These are phyloP conservation scores for Toxoplasma gondii DNA, from an alignment of 169 alveolate genomes.

Conservation along the genomic window DNA sequence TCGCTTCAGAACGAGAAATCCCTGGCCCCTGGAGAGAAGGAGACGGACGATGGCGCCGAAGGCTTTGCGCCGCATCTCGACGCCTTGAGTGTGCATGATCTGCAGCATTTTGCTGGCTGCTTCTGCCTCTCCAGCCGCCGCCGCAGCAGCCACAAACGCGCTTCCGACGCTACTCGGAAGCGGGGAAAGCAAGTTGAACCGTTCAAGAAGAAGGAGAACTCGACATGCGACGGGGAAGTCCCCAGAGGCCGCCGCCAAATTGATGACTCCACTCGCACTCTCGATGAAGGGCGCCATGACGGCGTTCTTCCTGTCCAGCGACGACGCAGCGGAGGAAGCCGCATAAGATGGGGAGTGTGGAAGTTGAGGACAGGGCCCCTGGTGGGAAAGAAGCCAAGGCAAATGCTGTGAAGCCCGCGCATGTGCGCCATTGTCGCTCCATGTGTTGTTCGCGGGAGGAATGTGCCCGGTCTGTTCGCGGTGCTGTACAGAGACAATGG, in stretches of 20 bases:
- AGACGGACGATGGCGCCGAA: not conserved
- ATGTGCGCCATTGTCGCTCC: too few relatives aligned
- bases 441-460: too few relatives aligned
- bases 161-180: not conserved
- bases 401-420: too few relatives aligned
- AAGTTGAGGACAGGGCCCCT: not conserved
- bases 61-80: not conserved
- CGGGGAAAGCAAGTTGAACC: not conserved
- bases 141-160: not conserved
- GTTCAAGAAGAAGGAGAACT: not conserved
- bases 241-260: not conserved
- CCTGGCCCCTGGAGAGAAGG: not conserved
- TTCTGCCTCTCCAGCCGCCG: not conserved
- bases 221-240: not conserved
- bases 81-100: not conserved
- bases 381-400: not conserved
- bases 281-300: not conserved
- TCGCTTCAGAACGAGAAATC: not conserved
- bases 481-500: not conserved
- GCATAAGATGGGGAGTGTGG: not conserved
- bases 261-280: slow-evolving; percentile 34
- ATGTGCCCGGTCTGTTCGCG: too few relatives aligned
- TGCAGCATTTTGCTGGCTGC: not conserved
- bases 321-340: not conserved
- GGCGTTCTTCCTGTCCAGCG: not conserved